Percentiles rank a stretch among this genome's conserved stretches.
Evolutionary conservation across 352 stramenopile genomes (phyloP).

Genomic region (Halophytophthora batemanensis): DNA sequence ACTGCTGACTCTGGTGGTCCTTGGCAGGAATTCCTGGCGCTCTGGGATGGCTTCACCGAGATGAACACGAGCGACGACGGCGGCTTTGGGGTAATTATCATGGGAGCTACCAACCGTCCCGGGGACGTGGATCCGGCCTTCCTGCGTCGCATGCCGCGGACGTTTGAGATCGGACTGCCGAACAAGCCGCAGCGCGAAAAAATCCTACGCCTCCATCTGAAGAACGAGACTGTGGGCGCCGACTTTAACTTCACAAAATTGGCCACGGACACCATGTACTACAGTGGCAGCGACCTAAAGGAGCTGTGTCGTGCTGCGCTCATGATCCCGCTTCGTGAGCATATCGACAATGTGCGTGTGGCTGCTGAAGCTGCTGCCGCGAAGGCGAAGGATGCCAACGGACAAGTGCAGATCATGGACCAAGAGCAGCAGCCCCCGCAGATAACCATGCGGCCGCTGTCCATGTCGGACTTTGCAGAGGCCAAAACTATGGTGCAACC

Average conservation of each 20-base stretch:
- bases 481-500: slow-evolving; percentile 83
- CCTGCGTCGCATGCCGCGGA: slow-evolving; percentile 93
- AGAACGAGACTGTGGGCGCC: slow-evolving; percentile 75
- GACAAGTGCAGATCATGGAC: slow-evolving; percentile 28
- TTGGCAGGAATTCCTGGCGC: slow-evolving; percentile 93
- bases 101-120: slow-evolving; percentile 96
- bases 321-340: slow-evolving; percentile 85
- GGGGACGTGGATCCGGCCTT: slow-evolving; percentile 93
- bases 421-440: slow-evolving; percentile 23
- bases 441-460: slow-evolving; percentile 61
- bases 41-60: slow-evolving; percentile 96
- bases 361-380: slow-evolving; percentile 33
- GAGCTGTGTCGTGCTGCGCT: slow-evolving; percentile 84
- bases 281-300: slow-evolving; percentile 95
- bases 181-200: slow-evolving; percentile 84
- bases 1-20: slow-evolving; percentile 10
- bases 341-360: slow-evolving; percentile 64
- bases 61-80: slow-evolving; percentile 53
- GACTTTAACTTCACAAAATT: slow-evolving; percentile 83
- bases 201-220: slow-evolving; percentile 93
- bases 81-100: slow-evolving; percentile 92
- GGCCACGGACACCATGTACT: slow-evolving; percentile 86
- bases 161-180: slow-evolving; percentile 95
- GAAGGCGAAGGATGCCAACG: slow-evolving; percentile 19
- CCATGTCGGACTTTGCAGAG: slow-evolving; percentile 84